Percentiles rank a stretch among this genome's conserved stretches.
phyloP scores from a whole-genome alignment of 164 flowering plant species.

The Hamamelis virginiana region DNA sequence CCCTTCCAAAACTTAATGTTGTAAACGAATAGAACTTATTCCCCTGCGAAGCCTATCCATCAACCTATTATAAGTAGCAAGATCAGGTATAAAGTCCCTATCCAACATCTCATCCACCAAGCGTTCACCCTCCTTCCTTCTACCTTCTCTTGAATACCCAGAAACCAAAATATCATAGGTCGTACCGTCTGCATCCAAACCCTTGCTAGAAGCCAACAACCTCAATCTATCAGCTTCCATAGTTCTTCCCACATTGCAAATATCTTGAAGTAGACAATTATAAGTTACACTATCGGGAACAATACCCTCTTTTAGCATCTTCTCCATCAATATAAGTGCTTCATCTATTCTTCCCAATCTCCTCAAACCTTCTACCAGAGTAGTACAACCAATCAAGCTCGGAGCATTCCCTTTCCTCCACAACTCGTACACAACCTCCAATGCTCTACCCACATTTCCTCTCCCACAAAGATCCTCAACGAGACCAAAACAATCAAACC shows the following conservation, averaged over 20 bases:
- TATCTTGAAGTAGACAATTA: slow-evolving; percentile 60
- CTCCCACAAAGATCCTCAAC: slow-evolving; percentile 55
- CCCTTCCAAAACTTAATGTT: neutral
- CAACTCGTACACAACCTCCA: slow-evolving; percentile 53
- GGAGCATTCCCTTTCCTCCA: slow-evolving; percentile 59
- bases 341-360: slow-evolving; percentile 36
- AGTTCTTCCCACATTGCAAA: slow-evolving; percentile 58
- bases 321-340: slow-evolving; percentile 47
- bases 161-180: slow-evolving; percentile 57
- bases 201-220: slow-evolving; percentile 65
- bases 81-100: slow-evolving; percentile 66
- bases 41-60: slow-evolving; percentile 41
- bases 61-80: slow-evolving; percentile 71
- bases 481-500: slow-evolving; percentile 54
- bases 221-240: slow-evolving; percentile 65
- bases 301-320: slow-evolving; percentile 58
- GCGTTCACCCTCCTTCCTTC: slow-evolving; percentile 56
- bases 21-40: neutral
- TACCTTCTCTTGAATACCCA: slow-evolving; percentile 67
- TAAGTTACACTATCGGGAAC: slow-evolving; percentile 74
- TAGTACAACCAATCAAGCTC: slow-evolving; percentile 56
- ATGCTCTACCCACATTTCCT: slow-evolving; percentile 42
- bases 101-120: slow-evolving; percentile 89
- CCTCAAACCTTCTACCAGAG: slow-evolving; percentile 71
- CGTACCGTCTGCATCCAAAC: slow-evolving; percentile 53